These are phyloP conservation scores for Begonia loranthoides DNA, from an alignment of 306 rosid species.

Conservation along the genomic window DNA sequence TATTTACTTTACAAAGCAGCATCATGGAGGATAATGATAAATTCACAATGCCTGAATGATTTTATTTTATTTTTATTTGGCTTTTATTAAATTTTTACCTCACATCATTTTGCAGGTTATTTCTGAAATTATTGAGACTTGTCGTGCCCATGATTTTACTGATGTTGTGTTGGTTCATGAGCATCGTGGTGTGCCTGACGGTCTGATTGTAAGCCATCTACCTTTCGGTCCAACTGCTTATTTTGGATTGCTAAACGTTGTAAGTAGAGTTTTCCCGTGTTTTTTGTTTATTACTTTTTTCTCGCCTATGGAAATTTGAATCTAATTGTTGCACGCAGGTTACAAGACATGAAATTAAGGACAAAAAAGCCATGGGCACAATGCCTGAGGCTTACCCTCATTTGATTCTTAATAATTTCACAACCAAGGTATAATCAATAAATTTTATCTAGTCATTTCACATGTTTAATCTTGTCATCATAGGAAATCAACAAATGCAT, in stretches of 20 bases:
- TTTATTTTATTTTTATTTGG: no score
- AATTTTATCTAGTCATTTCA: background rate
- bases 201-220: slow-evolving; percentile 65
- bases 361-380: slow-evolving; percentile 70
- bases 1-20: no score
- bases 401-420: slow-evolving; percentile 63
- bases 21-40: no score
- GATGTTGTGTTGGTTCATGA: slow-evolving; percentile 87
- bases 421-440: slow-evolving; percentile 54
- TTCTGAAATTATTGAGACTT: slow-evolving; percentile 75
- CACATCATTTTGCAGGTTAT: slow-evolving; percentile 44
- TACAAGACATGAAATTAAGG: slow-evolving; percentile 88
- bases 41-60: no score
- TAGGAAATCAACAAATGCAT: no score
- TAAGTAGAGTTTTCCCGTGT: slow-evolving; percentile 18
- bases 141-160: slow-evolving; percentile 75
- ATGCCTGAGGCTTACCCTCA: slow-evolving; percentile 93
- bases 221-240: slow-evolving; percentile 95
- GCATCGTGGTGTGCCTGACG: slow-evolving; percentile 95
- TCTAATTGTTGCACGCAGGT: slow-evolving; percentile 29
- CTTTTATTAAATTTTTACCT: background rate
- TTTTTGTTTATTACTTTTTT: no score
- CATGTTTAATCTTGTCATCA: background rate
- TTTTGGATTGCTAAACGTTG: slow-evolving; percentile 81
- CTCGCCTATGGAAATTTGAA: no score